Conservation (phyloP, 305 asterid genomes). For the Fraxinus angustifolia region DNA sequence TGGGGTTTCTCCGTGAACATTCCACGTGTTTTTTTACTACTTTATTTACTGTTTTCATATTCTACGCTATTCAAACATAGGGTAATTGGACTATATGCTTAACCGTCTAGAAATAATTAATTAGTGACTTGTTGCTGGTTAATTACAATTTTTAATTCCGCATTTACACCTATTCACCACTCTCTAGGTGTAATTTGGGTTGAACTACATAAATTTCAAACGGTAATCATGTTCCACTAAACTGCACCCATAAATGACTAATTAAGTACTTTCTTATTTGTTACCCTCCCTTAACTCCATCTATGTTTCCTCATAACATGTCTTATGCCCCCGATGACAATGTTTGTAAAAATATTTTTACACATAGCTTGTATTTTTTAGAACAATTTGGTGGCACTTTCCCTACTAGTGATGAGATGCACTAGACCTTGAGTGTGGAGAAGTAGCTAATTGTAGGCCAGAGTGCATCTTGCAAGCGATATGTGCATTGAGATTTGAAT, state of each 20-base stretch:
- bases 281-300: neutral
- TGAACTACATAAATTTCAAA: too few relatives aligned
- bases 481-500: neutral
- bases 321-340: neutral
- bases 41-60: too few relatives aligned
- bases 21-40: too few relatives aligned
- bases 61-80: too few relatives aligned
- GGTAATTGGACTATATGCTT: too few relatives aligned
- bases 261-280: neutral
- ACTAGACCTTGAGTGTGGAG: neutral
- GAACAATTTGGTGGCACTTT: neutral
- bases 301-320: neutral
- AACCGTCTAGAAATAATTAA: too few relatives aligned
- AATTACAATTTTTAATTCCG: too few relatives aligned
- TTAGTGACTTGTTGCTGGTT: too few relatives aligned
- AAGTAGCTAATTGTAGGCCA: neutral
- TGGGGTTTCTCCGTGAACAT: too few relatives aligned
- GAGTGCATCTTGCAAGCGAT: neutral
- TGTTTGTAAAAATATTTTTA: neutral
- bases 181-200: too few relatives aligned
- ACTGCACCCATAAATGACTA: neutral
- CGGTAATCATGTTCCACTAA: neutral
- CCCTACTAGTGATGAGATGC: neutral
- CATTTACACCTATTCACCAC: too few relatives aligned
- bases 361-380: neutral